Base-by-base conservation (phyloP, 1,139 yeast genomes). In the Williopsis jadinii region DNA sequence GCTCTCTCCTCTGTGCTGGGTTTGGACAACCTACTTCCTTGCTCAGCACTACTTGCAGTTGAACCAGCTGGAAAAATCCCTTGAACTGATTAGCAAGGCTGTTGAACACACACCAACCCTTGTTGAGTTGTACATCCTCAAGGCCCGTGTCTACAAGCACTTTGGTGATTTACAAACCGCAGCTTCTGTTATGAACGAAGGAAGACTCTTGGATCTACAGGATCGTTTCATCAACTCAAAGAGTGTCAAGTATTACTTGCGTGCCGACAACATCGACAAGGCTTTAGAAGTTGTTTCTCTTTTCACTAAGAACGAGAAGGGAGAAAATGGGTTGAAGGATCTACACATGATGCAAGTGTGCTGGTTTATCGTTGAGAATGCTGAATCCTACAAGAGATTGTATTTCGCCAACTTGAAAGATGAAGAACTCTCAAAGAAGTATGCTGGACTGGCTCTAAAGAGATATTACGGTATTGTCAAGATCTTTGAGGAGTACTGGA, bases 141-240 rank as follows among this genome's bases (percentile, higher is more conserved):
- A 86, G 56, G 97, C 95, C 3, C 75, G 95, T 55, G 72, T 92
- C 36, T 66, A 77, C 48, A 88, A 88, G 60, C 92, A 85, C 52
- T 63, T 71, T 39, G 88, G 88, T 13, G 70, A 80, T 43, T 53
- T 73, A 32, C 56, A 51, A 1, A 72, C 69, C 29, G 97, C 97
- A 5, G 76, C 84, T 12, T 71, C 71, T 11, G 59, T 71, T 30
- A 77, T 88, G 75, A 75, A 82, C 47, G 71, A 70, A 42, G 97
- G 95, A 3, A 75, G 97, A 52, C 62, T 70, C 43, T 64, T 84
- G 44, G 97, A 94, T 58, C 70, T 84, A 46, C 95, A 87, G 61
- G 99, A 92, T 62, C 72, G 98, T 52, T 92, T 86, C 59, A 77
- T 92, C 58, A 94, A 92, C 63, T 78, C 95, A 44, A 90, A 88